Percentiles rank a stretch among this genome's conserved stretches.
phyloP scores from a whole-genome alignment of 2,329 filamentous ascomycete species.

The Penicillium sp. region DNA sequence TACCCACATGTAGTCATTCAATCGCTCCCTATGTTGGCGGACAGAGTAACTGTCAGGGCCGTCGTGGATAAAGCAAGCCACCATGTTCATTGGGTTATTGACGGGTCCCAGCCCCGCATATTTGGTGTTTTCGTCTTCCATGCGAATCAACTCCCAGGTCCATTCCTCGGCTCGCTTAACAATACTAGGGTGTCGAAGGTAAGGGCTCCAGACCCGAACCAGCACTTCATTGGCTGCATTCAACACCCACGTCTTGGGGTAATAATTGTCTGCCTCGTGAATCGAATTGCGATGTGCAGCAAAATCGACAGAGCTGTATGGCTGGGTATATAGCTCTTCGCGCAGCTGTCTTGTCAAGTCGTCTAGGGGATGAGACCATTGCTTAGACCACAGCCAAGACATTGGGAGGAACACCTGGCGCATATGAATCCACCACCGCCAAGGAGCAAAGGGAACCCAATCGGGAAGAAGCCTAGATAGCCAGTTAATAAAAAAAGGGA shows the following conservation, averaged over 20 bases:
- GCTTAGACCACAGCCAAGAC: slow-evolving; percentile 83
- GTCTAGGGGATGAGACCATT: slow-evolving; percentile 73
- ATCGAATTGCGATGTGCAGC: slow-evolving; percentile 77
- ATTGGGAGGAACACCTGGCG: slow-evolving; percentile 94
- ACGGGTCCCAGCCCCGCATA: slow-evolving; percentile 85
- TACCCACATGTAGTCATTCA: slow-evolving; percentile 88
- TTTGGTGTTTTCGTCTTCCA: slow-evolving; percentile 91
- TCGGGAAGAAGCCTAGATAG: slow-evolving; percentile 67
- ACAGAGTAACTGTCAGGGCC: slow-evolving; percentile 72
- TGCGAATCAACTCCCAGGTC: slow-evolving; percentile 77
- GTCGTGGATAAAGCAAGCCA: slow-evolving; percentile 80
- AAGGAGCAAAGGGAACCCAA: slow-evolving; percentile 84
- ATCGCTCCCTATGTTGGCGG: slow-evolving; percentile 71
- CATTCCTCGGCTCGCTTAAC: slow-evolving; percentile 73
- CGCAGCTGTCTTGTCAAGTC: slow-evolving; percentile 69
- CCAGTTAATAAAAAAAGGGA: slow-evolving; percentile 9
- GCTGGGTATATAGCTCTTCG: slow-evolving; percentile 77
- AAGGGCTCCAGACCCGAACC: slow-evolving; percentile 76
- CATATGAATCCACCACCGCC: slow-evolving; percentile 98
- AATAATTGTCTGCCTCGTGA: slow-evolving; percentile 76
- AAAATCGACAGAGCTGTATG: slow-evolving; percentile 77
- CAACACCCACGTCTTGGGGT: slow-evolving; percentile 83
- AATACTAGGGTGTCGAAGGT: slow-evolving; percentile 65
- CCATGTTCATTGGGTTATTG: slow-evolving; percentile 84
- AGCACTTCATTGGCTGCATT: slow-evolving; percentile 76